A percentile compares a stretch with the other conserved stretches of the same genome.
phyloP scores from a whole-genome alignment of 495 filamentous ascomycete genomes.

The Aspergillus carlsbadensis region DNA sequence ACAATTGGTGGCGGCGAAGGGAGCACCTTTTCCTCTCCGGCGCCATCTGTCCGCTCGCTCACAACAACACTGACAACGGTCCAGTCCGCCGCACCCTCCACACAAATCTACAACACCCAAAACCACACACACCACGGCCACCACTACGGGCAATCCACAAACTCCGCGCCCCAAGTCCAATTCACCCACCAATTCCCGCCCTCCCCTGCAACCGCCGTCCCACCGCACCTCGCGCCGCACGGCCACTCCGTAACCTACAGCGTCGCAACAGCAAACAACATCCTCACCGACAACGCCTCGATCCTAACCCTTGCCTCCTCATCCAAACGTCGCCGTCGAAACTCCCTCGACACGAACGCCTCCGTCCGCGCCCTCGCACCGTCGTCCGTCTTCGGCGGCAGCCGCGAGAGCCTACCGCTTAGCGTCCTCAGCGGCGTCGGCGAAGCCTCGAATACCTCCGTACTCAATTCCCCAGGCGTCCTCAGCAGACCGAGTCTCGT shows the following conservation, averaged over 20 bases:
- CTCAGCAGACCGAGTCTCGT: slow-evolving; percentile 54
- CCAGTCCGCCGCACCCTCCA: slow-evolving; percentile 77
- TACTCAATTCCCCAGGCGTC: slow-evolving; percentile 50
- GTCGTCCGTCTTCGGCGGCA: slow-evolving; percentile 88
- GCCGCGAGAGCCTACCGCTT: slow-evolving; percentile 80
- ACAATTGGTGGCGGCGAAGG: slow-evolving; percentile 67
- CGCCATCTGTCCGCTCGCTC: slow-evolving; percentile 85
- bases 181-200: slow-evolving; percentile 92
- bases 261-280: slow-evolving; percentile 86
- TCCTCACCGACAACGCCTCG: slow-evolving; percentile 91
- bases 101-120: slow-evolving; percentile 48
- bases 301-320: slow-evolving; percentile 96
- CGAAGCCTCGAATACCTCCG: slow-evolving; percentile 47
- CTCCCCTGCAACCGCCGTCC: slow-evolving; percentile 74
- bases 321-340: slow-evolving; percentile 82
- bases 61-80: slow-evolving; percentile 96
- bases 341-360: slow-evolving; percentile 93
- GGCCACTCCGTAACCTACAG: slow-evolving; percentile 80
- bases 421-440: slow-evolving; percentile 80
- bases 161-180: slow-evolving; percentile 55
- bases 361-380: slow-evolving; percentile 91
- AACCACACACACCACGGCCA: slow-evolving; percentile 37
- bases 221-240: slow-evolving; percentile 67
- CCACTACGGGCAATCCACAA: slow-evolving; percentile 44
- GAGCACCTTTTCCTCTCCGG: slow-evolving; percentile 92